These are phyloP conservation scores for Neoboletus brunneissimus DNA, from an alignment of 768 basidiomycete species.

Conservation along the genomic window DNA sequence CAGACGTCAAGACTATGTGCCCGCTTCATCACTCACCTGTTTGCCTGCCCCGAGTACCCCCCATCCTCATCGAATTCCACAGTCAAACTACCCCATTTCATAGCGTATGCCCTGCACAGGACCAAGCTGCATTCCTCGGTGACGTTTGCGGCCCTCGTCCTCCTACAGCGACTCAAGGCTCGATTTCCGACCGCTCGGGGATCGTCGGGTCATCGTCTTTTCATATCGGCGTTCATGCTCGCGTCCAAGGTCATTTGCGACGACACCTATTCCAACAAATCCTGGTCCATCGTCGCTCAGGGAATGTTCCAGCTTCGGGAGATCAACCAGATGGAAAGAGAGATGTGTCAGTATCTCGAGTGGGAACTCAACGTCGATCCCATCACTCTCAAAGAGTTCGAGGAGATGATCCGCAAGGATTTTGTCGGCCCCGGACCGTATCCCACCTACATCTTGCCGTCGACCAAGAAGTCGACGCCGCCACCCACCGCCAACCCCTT, in stretches of 20 bases:
- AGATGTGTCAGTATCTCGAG: conserved; percentile 85
- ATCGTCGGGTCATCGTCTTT: conserved; percentile 67
- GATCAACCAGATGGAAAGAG: conserved; percentile 80
- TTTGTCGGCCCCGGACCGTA: conserved; percentile 57
- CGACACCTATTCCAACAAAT: conserved; percentile 92
- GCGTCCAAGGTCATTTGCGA: conserved; percentile 83
- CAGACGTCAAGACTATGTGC: conserved; percentile 63
- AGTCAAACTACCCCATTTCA: conserved; percentile 51
- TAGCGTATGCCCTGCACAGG: conserved; percentile 66
- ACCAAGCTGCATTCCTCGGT: conserved; percentile 61
- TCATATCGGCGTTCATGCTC: conserved; percentile 75
- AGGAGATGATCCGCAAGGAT: conserved; percentile 56
- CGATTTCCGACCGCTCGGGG: conserved; percentile 76
- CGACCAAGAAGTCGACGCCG: conserved; percentile 60
- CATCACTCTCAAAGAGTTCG: conserved; percentile 56
- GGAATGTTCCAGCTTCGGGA: conserved; percentile 76
- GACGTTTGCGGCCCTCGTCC: conserved; percentile 37
- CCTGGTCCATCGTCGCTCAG: conserved; percentile 88
- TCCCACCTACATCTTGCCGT: conserved; percentile 59
- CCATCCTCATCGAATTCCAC: conserved; percentile 38
- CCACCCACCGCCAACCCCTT: conserved; percentile 32
- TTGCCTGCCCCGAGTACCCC: conserved; percentile 82
- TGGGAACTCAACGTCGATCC: conserved; percentile 85
- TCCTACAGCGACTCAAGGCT: conserved; percentile 64
- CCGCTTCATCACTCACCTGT: conserved; percentile 81